These are phyloP conservation scores for Pinus albicaulis DNA, from an alignment of 75 land plant species.

Conservation along the genomic window DNA sequence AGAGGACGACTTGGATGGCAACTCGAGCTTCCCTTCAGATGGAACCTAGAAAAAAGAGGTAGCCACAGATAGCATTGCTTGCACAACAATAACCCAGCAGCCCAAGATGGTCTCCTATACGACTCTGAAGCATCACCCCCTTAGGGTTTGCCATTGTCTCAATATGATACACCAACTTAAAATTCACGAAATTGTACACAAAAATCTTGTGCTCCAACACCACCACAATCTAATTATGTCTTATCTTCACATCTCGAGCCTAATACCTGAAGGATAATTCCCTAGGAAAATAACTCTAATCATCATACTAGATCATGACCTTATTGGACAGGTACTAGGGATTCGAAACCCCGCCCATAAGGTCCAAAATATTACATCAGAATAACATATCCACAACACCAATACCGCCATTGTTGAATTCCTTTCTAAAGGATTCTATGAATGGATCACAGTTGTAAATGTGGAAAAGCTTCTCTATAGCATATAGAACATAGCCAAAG, in stretches of 20 bases:
- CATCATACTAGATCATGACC: constrained; percentile 76
- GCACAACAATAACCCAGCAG: too few relatives aligned
- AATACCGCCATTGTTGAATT: too few relatives aligned
- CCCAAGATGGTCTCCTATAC: too few relatives aligned
- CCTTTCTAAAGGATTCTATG: too few relatives aligned
- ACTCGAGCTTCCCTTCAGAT: too few relatives aligned
- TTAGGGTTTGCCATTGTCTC: constrained; percentile 68
- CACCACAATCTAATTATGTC: constrained; percentile 53
- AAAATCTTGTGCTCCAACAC: constrained; percentile 63
- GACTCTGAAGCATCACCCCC: too few relatives aligned
- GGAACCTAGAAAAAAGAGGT: too few relatives aligned
- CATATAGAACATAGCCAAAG: too few relatives aligned
- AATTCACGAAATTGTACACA: constrained; percentile 63
- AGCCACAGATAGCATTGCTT: too few relatives aligned
- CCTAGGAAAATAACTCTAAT: constrained; percentile 53
- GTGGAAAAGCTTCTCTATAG: constrained; percentile 10
- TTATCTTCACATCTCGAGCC: constrained; percentile 53
- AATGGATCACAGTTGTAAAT: constrained; percentile 27
- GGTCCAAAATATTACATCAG: too few relatives aligned
- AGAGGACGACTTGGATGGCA: too few relatives aligned
- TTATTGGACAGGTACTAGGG: constrained; percentile 63
- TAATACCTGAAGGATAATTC: constrained; percentile 73
- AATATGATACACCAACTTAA: constrained; percentile 58
- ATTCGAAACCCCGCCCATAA: constrained; percentile 30
- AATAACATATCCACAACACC: too few relatives aligned